Conservation (phyloP, 1,139 yeast species). For the Kluyveromyces sp. region DNA sequence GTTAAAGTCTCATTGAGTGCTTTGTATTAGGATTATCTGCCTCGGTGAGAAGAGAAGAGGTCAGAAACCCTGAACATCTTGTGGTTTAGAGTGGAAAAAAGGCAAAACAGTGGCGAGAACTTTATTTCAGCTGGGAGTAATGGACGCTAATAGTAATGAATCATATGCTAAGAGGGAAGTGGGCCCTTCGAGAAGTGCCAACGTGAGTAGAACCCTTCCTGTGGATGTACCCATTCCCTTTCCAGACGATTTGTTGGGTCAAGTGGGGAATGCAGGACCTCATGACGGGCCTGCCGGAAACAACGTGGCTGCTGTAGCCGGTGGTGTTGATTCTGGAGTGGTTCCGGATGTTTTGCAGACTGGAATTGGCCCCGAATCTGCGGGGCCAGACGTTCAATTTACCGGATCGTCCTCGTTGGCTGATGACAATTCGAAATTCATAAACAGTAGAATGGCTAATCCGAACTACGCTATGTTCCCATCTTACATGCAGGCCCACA, state of each 20-base stretch:
- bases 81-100: background rate
- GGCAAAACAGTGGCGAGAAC: background rate
- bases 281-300: background rate
- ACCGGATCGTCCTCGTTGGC: conserved; percentile 1
- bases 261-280: background rate
- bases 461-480: conserved; percentile 6
- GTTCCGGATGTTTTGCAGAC: background rate
- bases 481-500: conserved; percentile 22
- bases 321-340: background rate
- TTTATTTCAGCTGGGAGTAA: background rate
- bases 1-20: no score
- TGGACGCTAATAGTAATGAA: background rate
- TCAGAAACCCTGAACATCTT: no score
- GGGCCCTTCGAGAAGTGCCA: background rate
- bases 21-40: no score
- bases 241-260: conserved; percentile 5
- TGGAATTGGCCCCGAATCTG: background rate
- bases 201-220: background rate
- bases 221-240: conserved; percentile 1
- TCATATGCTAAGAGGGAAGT: background rate
- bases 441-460: conserved; percentile 2
- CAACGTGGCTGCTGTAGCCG: background rate
- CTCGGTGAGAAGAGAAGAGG: no score
- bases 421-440: background rate
- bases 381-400: background rate